Base-by-base conservation (phyloP, 371 early-diverging fungal species). In the Dichotomocladium elegans region DNA sequence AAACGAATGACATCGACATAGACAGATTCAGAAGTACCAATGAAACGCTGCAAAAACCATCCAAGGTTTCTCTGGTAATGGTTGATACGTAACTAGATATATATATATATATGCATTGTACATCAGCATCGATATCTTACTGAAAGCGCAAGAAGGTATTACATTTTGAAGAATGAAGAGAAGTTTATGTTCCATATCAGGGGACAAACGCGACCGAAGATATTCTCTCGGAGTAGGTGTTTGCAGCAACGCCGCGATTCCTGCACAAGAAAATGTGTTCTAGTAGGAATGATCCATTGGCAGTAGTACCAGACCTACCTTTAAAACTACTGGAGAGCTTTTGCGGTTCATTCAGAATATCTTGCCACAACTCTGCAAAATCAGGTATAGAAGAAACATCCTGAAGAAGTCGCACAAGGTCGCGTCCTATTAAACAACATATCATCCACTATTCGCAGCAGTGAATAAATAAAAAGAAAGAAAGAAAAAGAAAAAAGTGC, bases 1-100 rank as follows among this genome's bases (percentile, higher is more conserved):
- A 80, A 92, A 19, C 92, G 80, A n/a, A 92, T 82, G 8, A 91
- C 47, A 57, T 92, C 92, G 44, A 76, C 68, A 33, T 69, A 80
- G 35, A 87, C 74, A 1, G 81, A 60, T 31, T 87, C 91, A 4
- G 82, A 51, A 1, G 82, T 69, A 2, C 64, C 59, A 24, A 90
- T 54, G 54, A 63, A 89, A 12, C 86, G 69, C 42, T 83, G 83
- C 14, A 78, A 66, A 45, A 90, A 89, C 89, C 89, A 87, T 30
- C 61, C 62, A 28, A 86, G 60, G 43, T 89, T 87, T 44, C 82
- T 67, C 33, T 79, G 73, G 51, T 80, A 84, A 8, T 72, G 61
- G 12, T 64, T 67, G 2, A 51, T 51, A 11, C 74, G 73, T 21
- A 88, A 60, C 77, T 87, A 65, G 1, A n/a, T 40, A 41, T 14